phyloP scores from a whole-genome alignment of 192 early-diverging fungal species.

The Coemansia sp. region DNA sequence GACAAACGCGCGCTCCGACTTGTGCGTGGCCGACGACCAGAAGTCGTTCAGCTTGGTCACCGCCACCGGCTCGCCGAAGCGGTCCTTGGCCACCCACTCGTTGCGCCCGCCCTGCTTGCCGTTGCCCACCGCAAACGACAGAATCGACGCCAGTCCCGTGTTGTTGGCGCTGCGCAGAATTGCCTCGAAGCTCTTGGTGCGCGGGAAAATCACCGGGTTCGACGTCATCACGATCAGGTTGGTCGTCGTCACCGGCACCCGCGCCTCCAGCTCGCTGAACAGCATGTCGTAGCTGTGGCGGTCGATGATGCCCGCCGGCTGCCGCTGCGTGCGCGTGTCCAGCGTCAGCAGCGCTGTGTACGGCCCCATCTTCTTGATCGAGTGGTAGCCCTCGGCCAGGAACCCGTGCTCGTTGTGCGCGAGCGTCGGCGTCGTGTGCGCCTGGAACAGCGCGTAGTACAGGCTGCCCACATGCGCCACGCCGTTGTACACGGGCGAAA shows the following conservation, averaged over 20 bases:
- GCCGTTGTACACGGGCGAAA: conserved; percentile 62
- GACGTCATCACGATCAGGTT: conserved; percentile 67
- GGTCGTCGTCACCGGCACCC: conserved; percentile 55
- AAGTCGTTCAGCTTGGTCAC: conserved; percentile 76
- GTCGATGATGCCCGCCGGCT: conserved; percentile 60
- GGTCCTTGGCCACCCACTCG: conserved; percentile 50
- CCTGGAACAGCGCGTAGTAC: conserved; percentile 85
- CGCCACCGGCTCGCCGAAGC: conserved; percentile 73
- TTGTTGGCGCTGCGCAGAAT: conserved; percentile 57
- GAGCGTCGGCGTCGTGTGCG: conserved; percentile 60
- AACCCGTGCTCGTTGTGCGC: conserved; percentile 57
- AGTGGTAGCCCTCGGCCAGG: conserved; percentile 55
- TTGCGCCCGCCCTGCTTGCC: conserved; percentile 33
- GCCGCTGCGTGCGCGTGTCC: conserved; percentile 73
- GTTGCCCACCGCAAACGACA: conserved; percentile 33
- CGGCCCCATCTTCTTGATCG: conserved; percentile 64
- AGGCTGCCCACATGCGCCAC: conserved; percentile 62
- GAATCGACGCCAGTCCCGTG: conserved; percentile 41
- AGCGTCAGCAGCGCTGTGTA: conserved; percentile 63
- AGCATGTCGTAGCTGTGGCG: conserved; percentile 59
- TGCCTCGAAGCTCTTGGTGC: conserved; percentile 63
- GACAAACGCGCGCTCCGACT: conserved; percentile 61
- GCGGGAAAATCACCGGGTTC: conserved; percentile 72
- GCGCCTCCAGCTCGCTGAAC: conserved; percentile 53
- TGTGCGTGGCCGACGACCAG: conserved; percentile 61